Base-by-base conservation (phyloP, 1,284 basidiomycete genomes). In the Naganishia albida region DNA sequence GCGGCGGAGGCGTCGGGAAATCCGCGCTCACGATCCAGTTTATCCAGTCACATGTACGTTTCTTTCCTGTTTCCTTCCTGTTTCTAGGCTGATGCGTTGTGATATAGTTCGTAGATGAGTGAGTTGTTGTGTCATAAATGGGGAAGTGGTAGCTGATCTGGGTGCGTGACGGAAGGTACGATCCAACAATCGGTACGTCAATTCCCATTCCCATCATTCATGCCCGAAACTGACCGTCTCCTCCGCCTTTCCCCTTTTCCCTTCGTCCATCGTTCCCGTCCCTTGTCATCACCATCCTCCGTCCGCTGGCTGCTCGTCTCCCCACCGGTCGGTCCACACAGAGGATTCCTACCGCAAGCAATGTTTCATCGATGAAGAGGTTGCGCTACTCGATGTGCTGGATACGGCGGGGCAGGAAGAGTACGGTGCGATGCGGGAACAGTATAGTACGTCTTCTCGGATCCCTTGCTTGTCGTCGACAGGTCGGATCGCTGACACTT, bases 311-410 rank as follows among this genome's bases (percentile, higher is more conserved):
- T 20, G 15, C 18, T 20, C 46, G 16, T 48, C 46, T 16, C 16
- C 8, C 39, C 34, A 6, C 34, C 34, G 34, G 34, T 34, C 6
- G 10, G 6, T 10, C 10, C 6, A 34, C 34, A 53, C 43, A 68
- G 83, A 84, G 72, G 81, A 82, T 65, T 80, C 80, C 34, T 82
- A 82, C 68, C 72, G 80, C 48, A 81, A 81, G 67, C 81, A 82
- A 71, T 78, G 78, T 67, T 79, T 81, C 51, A 83, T 85, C 52
- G 83, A 85, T 69, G 82, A 83, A 54, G 83, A 85, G 72, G 82
- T 83, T 2, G 83, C 83, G 0, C 72, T 83, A 49, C 75, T 85
- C 26, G 83, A 84, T 64, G 83, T 85, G 12, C 76, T 85, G 40
- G 83, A 85, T 73, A 85, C 83, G 2, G 83, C 83, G 0, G 83